A percentile compares a stretch with the other conserved stretches of the same genome.
These are phyloP conservation scores for Ulmus americana DNA, from an alignment of 331 rosid species.

Conservation along the genomic window DNA sequence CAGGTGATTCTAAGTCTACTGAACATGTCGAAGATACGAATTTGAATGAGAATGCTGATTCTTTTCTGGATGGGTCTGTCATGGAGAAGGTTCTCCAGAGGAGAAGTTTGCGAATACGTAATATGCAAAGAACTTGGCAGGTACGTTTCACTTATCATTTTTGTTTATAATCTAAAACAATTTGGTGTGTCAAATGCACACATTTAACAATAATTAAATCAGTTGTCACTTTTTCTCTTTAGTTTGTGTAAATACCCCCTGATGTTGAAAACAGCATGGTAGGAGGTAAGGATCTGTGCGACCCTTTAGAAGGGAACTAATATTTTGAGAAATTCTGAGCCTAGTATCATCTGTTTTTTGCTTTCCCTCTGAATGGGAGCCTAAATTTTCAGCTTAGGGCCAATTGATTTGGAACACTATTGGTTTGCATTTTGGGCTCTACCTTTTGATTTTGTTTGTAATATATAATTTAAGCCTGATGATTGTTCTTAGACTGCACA, in stretches of 20 bases:
- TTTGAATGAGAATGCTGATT: slow-evolving; percentile 45
- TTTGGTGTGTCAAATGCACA: slow-evolving; percentile 13
- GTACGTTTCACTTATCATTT: slow-evolving; percentile 30
- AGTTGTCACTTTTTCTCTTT: background rate
- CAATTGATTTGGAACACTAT: background rate
- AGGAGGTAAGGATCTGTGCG: background rate
- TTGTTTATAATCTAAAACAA: slow-evolving; percentile 7
- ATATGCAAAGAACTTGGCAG: slow-evolving; percentile 94
- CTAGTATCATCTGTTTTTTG: no score
- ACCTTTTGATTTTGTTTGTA: no score
- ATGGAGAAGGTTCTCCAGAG: slow-evolving; percentile 97
- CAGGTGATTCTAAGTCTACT: slow-evolving; percentile 35
- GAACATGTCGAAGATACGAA: slow-evolving; percentile 41
- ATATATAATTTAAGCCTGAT: no score
- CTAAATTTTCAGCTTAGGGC: background rate
- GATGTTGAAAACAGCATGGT: background rate
- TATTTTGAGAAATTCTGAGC: background rate
- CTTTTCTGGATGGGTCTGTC: slow-evolving; percentile 73
- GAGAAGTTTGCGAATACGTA: slow-evolving; percentile 86
- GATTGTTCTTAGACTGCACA: no score
- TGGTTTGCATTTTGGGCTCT: no score
- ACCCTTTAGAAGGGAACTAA: background rate
- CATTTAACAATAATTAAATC: background rate
- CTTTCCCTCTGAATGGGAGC: no score
- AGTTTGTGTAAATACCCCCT: background rate